A percentile compares a stretch with the other conserved stretches of the same genome.
These are phyloP conservation scores for Rhododendron vialii DNA, from an alignment of 148 eudicot species.

Conservation along the genomic window DNA sequence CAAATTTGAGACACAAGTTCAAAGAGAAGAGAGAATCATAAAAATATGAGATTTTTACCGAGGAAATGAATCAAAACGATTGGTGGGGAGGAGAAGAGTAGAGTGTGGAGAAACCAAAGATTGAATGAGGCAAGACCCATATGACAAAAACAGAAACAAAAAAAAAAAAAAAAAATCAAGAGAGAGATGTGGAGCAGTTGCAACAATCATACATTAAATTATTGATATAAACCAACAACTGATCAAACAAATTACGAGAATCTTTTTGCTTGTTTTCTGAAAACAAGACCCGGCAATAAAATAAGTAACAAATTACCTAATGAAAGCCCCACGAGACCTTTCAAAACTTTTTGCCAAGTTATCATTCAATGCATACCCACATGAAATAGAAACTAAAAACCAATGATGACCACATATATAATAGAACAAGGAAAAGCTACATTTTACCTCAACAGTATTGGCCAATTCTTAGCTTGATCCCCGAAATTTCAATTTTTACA, in stretches of 20 bases:
- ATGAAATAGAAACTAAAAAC: slow-evolving; percentile 3
- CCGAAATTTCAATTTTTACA: not conserved
- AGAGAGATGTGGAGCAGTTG: slow-evolving; percentile 43
- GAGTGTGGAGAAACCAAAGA: slow-evolving; percentile 8
- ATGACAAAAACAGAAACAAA: slow-evolving; percentile 6
- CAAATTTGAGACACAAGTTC: not conserved
- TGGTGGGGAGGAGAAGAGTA: not conserved
- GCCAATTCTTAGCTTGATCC: not conserved
- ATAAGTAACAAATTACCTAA: slow-evolving; percentile 25
- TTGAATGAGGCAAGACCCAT: slow-evolving; percentile 11
- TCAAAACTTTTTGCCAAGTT: slow-evolving; percentile 16
- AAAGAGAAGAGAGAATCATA: slow-evolving; percentile 11
- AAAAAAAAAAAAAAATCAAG: not conserved
- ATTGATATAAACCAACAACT: not conserved
- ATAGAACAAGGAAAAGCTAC: not conserved
- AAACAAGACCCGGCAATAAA: slow-evolving; percentile 35
- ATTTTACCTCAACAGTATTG: not conserved
- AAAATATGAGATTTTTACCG: slow-evolving; percentile 4
- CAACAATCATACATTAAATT: slow-evolving; percentile 26
- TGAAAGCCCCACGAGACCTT: slow-evolving; percentile 27
- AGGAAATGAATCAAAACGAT: slow-evolving; percentile 17
- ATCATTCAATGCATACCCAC: slow-evolving; percentile 30
- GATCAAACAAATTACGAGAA: slow-evolving; percentile 29
- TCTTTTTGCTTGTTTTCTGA: slow-evolving; percentile 35
- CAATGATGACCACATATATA: slow-evolving; percentile 3